These are phyloP conservation scores for Kluyveromyces marxianus DNA, from an alignment of 1,139 yeast species.

Conservation along the genomic window DNA sequence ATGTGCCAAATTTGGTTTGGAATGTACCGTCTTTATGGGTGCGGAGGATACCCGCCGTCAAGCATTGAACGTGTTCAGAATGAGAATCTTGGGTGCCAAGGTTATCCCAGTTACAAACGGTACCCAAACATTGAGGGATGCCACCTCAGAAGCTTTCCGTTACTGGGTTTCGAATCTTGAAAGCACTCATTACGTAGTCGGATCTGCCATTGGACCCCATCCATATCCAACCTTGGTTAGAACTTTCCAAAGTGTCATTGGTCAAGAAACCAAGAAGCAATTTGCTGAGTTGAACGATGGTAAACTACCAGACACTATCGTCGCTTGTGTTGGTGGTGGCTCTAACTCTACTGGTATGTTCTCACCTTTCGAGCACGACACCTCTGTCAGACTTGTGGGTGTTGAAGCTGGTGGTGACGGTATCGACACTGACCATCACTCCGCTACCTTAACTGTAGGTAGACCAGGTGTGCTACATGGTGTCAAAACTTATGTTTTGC, in stretches of 20 bases:
- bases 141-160: slow-evolving; percentile 94
- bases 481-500: slow-evolving; percentile 87
- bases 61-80: slow-evolving; percentile 94
- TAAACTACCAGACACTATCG: slow-evolving; percentile 83
- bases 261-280: slow-evolving; percentile 88
- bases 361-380: slow-evolving; percentile 82
- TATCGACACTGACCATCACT: slow-evolving; percentile 72
- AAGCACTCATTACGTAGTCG: slow-evolving; percentile 88
- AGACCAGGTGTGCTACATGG: slow-evolving; percentile 98
- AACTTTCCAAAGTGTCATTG: slow-evolving; percentile 96
- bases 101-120: slow-evolving; percentile 93
- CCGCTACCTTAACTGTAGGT: slow-evolving; percentile 91
- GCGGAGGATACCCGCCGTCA: slow-evolving; percentile 99
- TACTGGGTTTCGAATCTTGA: slow-evolving; percentile 86
- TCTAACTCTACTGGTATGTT: slow-evolving; percentile 95
- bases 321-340: slow-evolving; percentile 99
- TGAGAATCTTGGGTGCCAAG: slow-evolving; percentile 92
- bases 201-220: slow-evolving; percentile 98
- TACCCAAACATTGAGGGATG: slow-evolving; percentile 92
- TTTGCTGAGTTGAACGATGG: slow-evolving; percentile 72
- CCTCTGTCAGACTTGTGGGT: slow-evolving; percentile 73
- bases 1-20: slow-evolving; percentile 93
- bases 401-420: slow-evolving; percentile 99
- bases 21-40: slow-evolving; percentile 97
- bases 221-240: slow-evolving; percentile 97